phyloP scores from a whole-genome alignment of 371 early-diverging fungal species.

The Mortierella sp. region DNA sequence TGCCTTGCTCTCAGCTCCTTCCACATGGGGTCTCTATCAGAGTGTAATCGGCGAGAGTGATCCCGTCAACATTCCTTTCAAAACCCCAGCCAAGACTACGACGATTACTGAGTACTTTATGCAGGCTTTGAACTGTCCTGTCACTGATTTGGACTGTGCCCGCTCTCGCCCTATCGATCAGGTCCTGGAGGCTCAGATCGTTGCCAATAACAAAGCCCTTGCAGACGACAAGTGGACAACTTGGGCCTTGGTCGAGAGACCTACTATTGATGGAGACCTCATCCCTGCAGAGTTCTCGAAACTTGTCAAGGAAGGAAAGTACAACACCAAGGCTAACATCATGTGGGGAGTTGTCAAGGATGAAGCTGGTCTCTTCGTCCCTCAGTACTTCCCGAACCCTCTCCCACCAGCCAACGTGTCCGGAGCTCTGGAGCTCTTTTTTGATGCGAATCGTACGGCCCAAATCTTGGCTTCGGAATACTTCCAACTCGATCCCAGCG shows the following conservation, averaged over 20 bases:
- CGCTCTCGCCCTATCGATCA: conserved; percentile 1
- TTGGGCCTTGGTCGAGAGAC: conserved; percentile 11
- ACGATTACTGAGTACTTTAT: conserved; percentile 23
- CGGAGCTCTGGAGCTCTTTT: conserved; percentile 6
- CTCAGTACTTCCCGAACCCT: conserved; percentile 13
- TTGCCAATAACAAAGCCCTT: neutral
- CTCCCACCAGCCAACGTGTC: conserved; percentile 16
- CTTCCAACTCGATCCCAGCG: conserved; percentile 22
- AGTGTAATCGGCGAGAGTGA: conserved; percentile 16
- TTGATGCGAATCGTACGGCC: conserved; percentile 16
- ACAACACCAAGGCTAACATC: conserved; percentile 42
- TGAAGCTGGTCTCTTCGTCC: conserved; percentile 28
- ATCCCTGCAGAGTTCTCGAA: conserved; percentile 18
- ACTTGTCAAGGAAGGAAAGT: conserved; percentile 18
- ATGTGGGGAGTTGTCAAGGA: conserved; percentile 42
- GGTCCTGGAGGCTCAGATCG: conserved; percentile 9
- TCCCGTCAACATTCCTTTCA: conserved; percentile 19
- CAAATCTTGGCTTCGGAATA: conserved; percentile 6
- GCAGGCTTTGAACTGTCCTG: conserved; percentile 18
- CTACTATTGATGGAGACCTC: conserved; percentile 7
- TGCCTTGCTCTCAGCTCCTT: conserved; percentile 27
- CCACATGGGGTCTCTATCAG: conserved; percentile 15
- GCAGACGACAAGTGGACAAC: conserved; percentile 16
- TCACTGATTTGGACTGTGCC: conserved; percentile 9
- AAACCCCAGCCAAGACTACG: conserved; percentile 7